A percentile compares a stretch with the other conserved stretches of the same genome.
These are phyloP conservation scores for Suhomyces bokatorum DNA, from an alignment of 1,139 yeast species.

Conservation along the genomic window DNA sequence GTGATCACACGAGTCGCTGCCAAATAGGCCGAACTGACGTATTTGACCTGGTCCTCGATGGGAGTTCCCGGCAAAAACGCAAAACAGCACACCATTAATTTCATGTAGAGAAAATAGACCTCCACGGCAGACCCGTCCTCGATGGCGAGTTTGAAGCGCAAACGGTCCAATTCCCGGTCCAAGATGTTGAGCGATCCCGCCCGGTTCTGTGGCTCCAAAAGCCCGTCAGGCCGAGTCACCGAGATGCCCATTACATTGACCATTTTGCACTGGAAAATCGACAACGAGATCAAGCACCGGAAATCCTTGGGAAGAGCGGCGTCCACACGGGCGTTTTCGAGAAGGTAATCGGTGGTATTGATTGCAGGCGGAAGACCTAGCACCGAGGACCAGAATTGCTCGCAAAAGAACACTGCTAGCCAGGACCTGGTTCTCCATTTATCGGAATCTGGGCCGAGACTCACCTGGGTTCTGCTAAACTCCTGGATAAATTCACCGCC, in stretches of 20 bases:
- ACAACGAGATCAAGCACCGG: slow-evolving; percentile 68
- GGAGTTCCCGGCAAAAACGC: slow-evolving; percentile 93
- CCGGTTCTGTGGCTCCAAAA: slow-evolving; percentile 80
- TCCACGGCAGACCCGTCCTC: slow-evolving; percentile 70
- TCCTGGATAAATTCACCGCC: slow-evolving; percentile 87
- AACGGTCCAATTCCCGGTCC: slow-evolving; percentile 74
- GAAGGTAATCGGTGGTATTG: slow-evolving; percentile 72
- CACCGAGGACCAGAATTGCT: slow-evolving; percentile 88
- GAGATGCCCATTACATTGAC: slow-evolving; percentile 87
- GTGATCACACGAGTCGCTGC: slow-evolving; percentile 84
- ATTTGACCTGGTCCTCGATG: slow-evolving; percentile 81
- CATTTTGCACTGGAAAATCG: slow-evolving; percentile 82
- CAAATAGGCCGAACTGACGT: slow-evolving; percentile 78
- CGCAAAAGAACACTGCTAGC: slow-evolving; percentile 85
- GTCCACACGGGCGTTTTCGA: slow-evolving; percentile 78
- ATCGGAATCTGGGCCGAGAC: slow-evolving; percentile 83
- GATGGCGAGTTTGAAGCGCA: slow-evolving; percentile 61
- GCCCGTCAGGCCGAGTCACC: slow-evolving; percentile 87
- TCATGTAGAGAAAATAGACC: slow-evolving; percentile 74
- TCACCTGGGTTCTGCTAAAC: slow-evolving; percentile 85
- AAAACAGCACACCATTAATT: slow-evolving; percentile 82
- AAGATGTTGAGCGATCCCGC: slow-evolving; percentile 75
- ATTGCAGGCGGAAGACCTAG: slow-evolving; percentile 87
- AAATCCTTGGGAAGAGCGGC: slow-evolving; percentile 67
- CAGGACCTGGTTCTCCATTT: slow-evolving; percentile 94